Evolutionary conservation across 176 grass and related monocot genomes (phyloP).

Genomic region (Triticum aestivum): DNA sequence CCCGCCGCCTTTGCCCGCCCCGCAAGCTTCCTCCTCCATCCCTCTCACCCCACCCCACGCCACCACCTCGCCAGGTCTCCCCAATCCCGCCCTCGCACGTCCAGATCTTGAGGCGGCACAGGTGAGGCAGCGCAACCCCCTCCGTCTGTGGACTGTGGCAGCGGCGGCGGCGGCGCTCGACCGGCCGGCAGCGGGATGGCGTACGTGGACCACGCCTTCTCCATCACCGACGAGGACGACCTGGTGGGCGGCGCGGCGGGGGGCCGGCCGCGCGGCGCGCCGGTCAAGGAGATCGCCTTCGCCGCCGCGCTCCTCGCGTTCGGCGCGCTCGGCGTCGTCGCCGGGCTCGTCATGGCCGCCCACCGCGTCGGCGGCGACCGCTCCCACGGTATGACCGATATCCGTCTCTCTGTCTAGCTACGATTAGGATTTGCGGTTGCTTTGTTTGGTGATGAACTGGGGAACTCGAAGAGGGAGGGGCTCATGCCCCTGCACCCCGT

Average conservation of each 20-base stretch:
- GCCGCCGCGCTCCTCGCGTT: conserved; percentile 80
- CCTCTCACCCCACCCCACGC: conserved; percentile 1
- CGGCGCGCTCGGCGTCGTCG: conserved; percentile 58
- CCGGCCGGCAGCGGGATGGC: conserved; percentile 47
- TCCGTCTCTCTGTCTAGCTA: not conserved
- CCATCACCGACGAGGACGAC: conserved; percentile 95
- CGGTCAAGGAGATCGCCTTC: conserved; percentile 94
- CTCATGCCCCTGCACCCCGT: too few relatives aligned
- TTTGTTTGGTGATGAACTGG: not conserved
- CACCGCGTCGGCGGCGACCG: conserved; percentile 88
- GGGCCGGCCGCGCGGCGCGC: conserved; percentile 47
- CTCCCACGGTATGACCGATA: conserved; percentile 56
- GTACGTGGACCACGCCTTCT: conserved; percentile 98
- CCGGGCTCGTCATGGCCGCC: conserved; percentile 64
- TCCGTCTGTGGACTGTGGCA: not conserved
- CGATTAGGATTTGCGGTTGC: too few relatives aligned
- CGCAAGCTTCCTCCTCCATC: conserved; percentile 42
- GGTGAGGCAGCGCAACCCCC: not conserved
- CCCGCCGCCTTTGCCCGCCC: conserved; percentile 37
- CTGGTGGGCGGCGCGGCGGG: conserved; percentile 57
- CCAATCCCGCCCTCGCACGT: not conserved
- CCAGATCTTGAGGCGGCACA: not conserved
- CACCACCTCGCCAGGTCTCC: not conserved
- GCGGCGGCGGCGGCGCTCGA: not conserved
- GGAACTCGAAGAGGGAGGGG: too few relatives aligned